phyloP scores from a whole-genome alignment of 1,139 yeast species.

The Blastobotrys serpentis region DNA sequence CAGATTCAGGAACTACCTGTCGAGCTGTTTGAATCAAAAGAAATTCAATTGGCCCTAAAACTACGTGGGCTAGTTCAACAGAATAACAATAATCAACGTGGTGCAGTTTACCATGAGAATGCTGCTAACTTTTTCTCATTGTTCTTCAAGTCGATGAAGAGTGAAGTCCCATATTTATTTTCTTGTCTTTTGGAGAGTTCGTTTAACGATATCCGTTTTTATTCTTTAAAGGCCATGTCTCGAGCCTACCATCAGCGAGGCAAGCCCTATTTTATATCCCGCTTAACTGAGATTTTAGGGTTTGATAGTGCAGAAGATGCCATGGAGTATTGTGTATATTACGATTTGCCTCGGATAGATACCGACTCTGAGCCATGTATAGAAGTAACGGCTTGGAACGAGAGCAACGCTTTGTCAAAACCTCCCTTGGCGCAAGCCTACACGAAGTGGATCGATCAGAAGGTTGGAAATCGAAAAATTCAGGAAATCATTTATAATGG shows the following conservation, averaged over 20 bases:
- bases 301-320: slow-evolving; percentile 61
- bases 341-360: slow-evolving; percentile 52
- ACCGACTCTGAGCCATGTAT: slow-evolving; percentile 47
- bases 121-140: slow-evolving; percentile 60
- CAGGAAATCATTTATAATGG: slow-evolving; percentile 47
- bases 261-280: slow-evolving; percentile 55
- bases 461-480: slow-evolving; percentile 38
- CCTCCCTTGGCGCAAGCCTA: slow-evolving; percentile 54
- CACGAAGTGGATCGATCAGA: slow-evolving; percentile 52
- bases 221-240: slow-evolving; percentile 69
- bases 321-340: slow-evolving; percentile 58
- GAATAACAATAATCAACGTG: slow-evolving; percentile 55
- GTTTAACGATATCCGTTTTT: slow-evolving; percentile 74
- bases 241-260: slow-evolving; percentile 69
- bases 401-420: slow-evolving; percentile 47
- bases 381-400: slow-evolving; percentile 57
- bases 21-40: slow-evolving; percentile 50
- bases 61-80: slow-evolving; percentile 66
- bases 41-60: slow-evolving; percentile 70
- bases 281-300: slow-evolving; percentile 55
- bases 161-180: slow-evolving; percentile 64
- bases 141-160: slow-evolving; percentile 56
- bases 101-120: slow-evolving; percentile 56
- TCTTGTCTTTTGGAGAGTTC: slow-evolving; percentile 79
- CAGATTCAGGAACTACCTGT: slow-evolving; percentile 69